Conservation (phyloP, 2,329 filamentous ascomycete species). For the Ustulina deusta region DNA sequence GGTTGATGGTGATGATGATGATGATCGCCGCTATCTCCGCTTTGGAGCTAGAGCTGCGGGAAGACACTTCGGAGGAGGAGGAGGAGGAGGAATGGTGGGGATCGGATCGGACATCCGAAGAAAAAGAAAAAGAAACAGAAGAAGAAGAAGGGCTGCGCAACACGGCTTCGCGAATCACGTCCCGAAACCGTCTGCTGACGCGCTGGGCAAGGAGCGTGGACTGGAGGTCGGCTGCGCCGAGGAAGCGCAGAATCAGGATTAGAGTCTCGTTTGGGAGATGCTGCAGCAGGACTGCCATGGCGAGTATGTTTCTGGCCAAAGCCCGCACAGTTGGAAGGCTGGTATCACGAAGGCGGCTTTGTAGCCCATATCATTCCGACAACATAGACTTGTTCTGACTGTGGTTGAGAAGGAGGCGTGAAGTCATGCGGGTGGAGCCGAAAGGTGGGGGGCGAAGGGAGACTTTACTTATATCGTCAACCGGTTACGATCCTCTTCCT, state of each 20-base stretch:
- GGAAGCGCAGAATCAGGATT: constrained; percentile 31
- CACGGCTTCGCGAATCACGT: constrained; percentile 25
- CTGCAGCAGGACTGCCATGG: constrained; percentile 33
- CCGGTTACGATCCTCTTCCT: constrained; percentile 12
- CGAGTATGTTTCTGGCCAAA: neutral
- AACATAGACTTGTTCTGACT: neutral
- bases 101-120: neutral
- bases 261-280: constrained; percentile 34
- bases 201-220: constrained; percentile 34
- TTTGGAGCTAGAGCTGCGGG: no score
- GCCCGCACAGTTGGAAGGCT: neutral
- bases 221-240: constrained; percentile 29
- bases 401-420: neutral
- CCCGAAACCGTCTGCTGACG: constrained; percentile 26
- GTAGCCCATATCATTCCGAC: no score
- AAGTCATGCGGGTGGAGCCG: constrained; percentile 7
- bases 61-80: no score
- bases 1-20: no score
- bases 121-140: no score
- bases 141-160: neutral
- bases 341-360: neutral
- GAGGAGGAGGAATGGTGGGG: no score
- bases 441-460: constrained; percentile 4
- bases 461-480: neutral
- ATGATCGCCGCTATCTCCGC: no score